phyloP scores from a whole-genome alignment of 2,329 filamentous ascomycete species.

The Fusarium acutatum region DNA sequence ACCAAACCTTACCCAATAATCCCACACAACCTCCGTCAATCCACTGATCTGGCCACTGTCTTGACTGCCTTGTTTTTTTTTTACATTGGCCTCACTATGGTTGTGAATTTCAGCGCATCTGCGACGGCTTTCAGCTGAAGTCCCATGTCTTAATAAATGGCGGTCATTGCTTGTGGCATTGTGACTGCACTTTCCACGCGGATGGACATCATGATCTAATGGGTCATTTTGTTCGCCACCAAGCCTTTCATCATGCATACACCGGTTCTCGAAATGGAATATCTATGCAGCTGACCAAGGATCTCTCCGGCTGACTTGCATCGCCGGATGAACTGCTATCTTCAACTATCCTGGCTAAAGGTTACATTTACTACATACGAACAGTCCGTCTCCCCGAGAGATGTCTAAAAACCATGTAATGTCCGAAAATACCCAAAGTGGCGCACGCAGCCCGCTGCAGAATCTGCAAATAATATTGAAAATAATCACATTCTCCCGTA shows the following conservation, averaged over 20 bases:
- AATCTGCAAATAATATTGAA: neutral
- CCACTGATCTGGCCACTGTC: neutral
- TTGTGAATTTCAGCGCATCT: neutral
- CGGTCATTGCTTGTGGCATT: accelerated
- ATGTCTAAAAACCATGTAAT: neutral
- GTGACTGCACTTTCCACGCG: accelerated
- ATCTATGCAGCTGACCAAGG: neutral
- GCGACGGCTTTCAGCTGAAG: accelerated
- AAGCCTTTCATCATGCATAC: neutral
- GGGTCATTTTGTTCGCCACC: neutral
- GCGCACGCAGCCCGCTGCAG: accelerated
- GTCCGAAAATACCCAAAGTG: neutral
- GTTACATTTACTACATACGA: accelerated
- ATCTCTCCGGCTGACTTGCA: neutral
- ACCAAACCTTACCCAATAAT: neutral
- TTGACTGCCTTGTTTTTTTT: neutral
- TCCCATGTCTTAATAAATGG: neutral
- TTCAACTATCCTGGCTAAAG: neutral
- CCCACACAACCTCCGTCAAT: accelerated
- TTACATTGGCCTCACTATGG: neutral
- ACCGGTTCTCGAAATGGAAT: neutral
- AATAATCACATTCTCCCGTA: neutral
- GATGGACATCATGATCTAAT: accelerated
- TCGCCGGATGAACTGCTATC: neutral
- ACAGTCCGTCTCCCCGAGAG: accelerated